Evolutionary conservation across 2,329 filamentous ascomycete species (phyloP).

Genomic region (Onygenales sp.): DNA sequence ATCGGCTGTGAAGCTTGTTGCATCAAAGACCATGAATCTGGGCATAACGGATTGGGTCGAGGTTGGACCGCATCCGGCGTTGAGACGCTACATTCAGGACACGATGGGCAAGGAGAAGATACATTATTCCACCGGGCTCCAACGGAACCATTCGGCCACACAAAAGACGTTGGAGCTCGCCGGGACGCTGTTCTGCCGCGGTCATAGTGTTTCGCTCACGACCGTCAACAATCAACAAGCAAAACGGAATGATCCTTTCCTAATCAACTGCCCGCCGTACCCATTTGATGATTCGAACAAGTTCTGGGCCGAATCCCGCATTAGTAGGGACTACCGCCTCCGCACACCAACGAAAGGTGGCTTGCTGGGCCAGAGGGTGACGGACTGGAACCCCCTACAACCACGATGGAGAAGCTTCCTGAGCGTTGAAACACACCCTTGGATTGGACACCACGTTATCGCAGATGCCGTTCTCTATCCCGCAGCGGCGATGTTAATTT

Average conservation of each 20-base stretch:
- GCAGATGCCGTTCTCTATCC: constrained; percentile 19
- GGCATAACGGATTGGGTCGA: constrained; percentile 15
- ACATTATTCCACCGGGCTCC: not conserved
- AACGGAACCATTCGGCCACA: not conserved
- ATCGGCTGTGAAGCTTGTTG: constrained; percentile 9
- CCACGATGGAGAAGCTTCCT: constrained; percentile 15
- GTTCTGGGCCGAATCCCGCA: constrained; percentile 13
- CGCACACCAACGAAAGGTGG: constrained; percentile 7
- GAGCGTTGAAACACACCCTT: constrained; percentile 15
- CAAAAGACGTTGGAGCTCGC: constrained; percentile 6
- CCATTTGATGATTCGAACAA: constrained; percentile 9
- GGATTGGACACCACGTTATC: constrained; percentile 17
- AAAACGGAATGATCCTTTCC: constrained; percentile 1
- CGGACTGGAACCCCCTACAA: constrained; percentile 9
- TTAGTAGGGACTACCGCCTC: constrained; percentile 11
- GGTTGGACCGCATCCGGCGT: constrained; percentile 20
- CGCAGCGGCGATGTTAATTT: constrained; percentile 22
- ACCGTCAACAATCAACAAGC: constrained; percentile 8
- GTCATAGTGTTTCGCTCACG: constrained; percentile 7
- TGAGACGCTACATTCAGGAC: constrained; percentile 15
- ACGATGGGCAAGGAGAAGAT: constrained; percentile 9
- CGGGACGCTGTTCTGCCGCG: constrained; percentile 9
- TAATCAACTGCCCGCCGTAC: constrained; percentile 15
- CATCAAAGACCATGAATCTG: not conserved
- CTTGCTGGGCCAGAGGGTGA: constrained; percentile 7